Percentiles rank a stretch among this genome's conserved stretches.
These are phyloP conservation scores for Pythium pectinolyticum DNA, from an alignment of 352 stramenopile genomes.

Conservation along the genomic window DNA sequence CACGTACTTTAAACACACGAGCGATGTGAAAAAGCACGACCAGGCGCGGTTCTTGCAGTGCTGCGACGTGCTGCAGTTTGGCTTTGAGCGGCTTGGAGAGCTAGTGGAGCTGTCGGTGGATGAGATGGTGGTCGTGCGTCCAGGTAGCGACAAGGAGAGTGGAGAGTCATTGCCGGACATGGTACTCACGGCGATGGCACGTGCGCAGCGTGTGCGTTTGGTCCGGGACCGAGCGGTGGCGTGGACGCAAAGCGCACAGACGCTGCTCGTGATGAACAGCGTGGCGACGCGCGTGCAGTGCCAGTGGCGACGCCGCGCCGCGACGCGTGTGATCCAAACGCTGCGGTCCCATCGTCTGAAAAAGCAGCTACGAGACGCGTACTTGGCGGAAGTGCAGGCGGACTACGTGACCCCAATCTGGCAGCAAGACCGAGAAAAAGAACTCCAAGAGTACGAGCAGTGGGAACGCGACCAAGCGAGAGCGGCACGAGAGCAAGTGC, in stretches of 20 bases:
- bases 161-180: constrained; percentile 5
- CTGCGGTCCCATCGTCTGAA: constrained; percentile 39
- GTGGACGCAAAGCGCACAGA: constrained; percentile 33
- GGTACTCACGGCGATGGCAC: constrained; percentile 20
- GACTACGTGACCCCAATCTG: constrained; percentile 70
- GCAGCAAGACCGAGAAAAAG: constrained; percentile 57
- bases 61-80: constrained; percentile 60
- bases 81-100: constrained; percentile 58
- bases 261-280: constrained; percentile 39
- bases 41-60: constrained; percentile 40
- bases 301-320: constrained; percentile 52
- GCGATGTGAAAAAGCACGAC: constrained; percentile 53
- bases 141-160: not conserved
- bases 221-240: constrained; percentile 29
- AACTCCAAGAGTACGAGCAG: constrained; percentile 49
- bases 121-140: constrained; percentile 22
- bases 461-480: constrained; percentile 40
- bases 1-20: constrained; percentile 48
- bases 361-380: constrained; percentile 39
- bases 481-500: constrained; percentile 33
- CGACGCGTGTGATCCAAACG: constrained; percentile 38
- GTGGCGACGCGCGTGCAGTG: constrained; percentile 44
- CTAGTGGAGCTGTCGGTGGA: constrained; percentile 44
- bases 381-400: constrained; percentile 51
- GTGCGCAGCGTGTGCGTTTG: not conserved